Conservation (phyloP, 495 filamentous ascomycete species). For the Hypoxylon trugodes region DNA sequence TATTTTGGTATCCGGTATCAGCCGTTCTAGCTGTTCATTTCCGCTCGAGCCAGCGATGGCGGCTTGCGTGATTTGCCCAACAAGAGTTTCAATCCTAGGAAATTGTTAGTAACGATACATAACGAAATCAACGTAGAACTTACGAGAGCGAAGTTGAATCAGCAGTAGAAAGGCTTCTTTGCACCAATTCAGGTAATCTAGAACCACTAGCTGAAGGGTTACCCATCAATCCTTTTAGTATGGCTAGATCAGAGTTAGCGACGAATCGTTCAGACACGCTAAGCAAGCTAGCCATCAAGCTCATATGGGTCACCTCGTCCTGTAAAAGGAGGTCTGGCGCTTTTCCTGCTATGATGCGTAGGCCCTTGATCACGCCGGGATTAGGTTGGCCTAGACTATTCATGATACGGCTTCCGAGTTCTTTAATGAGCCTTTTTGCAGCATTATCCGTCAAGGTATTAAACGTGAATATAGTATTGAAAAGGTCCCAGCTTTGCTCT, state of each 20-base stretch:
- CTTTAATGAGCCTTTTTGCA: slow-evolving; percentile 35
- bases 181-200: slow-evolving; percentile 49
- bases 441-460: slow-evolving; percentile 41
- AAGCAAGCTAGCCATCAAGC: slow-evolving; percentile 53
- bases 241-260: slow-evolving; percentile 39
- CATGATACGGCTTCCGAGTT: slow-evolving; percentile 34
- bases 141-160: slow-evolving; percentile 52
- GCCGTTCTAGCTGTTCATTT: slow-evolving; percentile 1
- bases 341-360: slow-evolving; percentile 52
- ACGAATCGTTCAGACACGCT: slow-evolving; percentile 55
- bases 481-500: slow-evolving; percentile 46
- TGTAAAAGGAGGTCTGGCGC: slow-evolving; percentile 45
- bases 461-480: slow-evolving; percentile 51
- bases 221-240: slow-evolving; percentile 47
- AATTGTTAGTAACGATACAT: slow-evolving; percentile 14
- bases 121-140: slow-evolving; percentile 15
- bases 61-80: slow-evolving; percentile 49
- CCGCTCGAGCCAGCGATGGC: slow-evolving; percentile 31
- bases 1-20: slow-evolving; percentile 53
- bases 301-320: slow-evolving; percentile 48
- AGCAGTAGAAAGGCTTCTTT: slow-evolving; percentile 52
- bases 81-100: slow-evolving; percentile 54
- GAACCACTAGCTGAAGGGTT: slow-evolving; percentile 40
- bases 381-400: slow-evolving; percentile 35
- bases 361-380: slow-evolving; percentile 42